phyloP scores from a whole-genome alignment of 129 eudicot species.

The Escallonia herrerae region DNA sequence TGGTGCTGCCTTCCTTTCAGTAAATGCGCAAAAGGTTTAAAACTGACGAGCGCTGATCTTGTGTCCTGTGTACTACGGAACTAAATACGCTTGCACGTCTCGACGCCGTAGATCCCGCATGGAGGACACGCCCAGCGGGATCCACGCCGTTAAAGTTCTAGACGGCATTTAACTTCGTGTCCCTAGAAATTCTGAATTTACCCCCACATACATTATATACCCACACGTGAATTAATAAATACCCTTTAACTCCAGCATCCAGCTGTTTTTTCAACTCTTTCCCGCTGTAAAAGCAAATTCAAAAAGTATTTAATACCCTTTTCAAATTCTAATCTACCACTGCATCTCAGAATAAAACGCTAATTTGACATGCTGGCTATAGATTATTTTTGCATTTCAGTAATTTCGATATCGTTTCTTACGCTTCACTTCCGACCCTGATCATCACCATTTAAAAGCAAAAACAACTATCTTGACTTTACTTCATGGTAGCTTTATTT shows the following conservation, averaged over 20 bases:
- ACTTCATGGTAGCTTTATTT: too few relatives aligned
- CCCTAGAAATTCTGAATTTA: background rate
- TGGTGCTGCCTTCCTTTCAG: background rate
- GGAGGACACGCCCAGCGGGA: conserved; percentile 19
- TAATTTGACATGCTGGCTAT: too few relatives aligned
- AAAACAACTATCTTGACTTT: too few relatives aligned
- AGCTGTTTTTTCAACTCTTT: conserved; percentile 38
- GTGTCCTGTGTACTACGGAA: conserved; percentile 10
- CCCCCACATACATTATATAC: conserved; percentile 14
- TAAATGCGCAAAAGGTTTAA: background rate
- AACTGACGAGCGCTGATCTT: conserved; percentile 7
- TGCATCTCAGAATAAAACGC: too few relatives aligned
- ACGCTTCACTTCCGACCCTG: too few relatives aligned
- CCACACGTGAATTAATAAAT: conserved; percentile 47
- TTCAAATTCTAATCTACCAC: too few relatives aligned
- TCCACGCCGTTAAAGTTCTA: conserved; percentile 25
- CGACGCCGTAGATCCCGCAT: conserved; percentile 28
- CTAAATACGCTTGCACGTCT: conserved; percentile 8
- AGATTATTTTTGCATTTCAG: too few relatives aligned
- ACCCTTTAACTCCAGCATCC: conserved; percentile 1
- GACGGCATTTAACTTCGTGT: background rate
- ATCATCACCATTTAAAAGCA: too few relatives aligned
- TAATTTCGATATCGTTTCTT: too few relatives aligned
- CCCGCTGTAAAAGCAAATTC: conserved; percentile 36
- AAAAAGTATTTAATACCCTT: too few relatives aligned